Evolutionary conservation across 768 basidiomycete genomes (phyloP), one percentile per base, ranked within the genome.

Genomic region (Amanita molliuscula): DNA sequence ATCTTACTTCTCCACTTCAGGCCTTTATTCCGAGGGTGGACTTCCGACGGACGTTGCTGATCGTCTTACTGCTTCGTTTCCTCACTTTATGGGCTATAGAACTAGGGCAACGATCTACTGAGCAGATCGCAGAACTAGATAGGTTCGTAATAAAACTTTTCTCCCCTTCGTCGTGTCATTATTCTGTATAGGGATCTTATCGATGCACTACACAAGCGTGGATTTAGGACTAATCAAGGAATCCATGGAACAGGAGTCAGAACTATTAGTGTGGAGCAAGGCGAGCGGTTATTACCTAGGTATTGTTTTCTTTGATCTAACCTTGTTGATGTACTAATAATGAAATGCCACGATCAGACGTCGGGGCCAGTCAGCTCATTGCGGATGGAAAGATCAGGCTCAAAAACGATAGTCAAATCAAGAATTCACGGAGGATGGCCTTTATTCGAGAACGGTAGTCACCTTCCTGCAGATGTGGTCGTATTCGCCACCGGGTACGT

Each of bases 341-440:
- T 13, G 21, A 44, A 54, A 26, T 25, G 51, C 23, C 25, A 41
- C 41, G 26, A 15, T 11, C 53, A 78, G 77, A 79, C 52, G 71
- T 73, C 34, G 79, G 79, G 16, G 75, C 74, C 2, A 74, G 73
- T 52, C 69, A 77, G 59, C 62, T 77, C 48, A 76, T 84, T 53
- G 69, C 71, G 23, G 77, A 81, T 52, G 79, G 81, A 11, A 77
- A 81, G 59, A 82, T 84, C 67, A 81, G 81, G 61, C 62, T 84
- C 53, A 83, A 82, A 65, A n/a, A n/a, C n/a, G n/a, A n/a, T n/a
- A n/a, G n/a, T n/a, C n/a, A n/a, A n/a, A n/a, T n/a, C n/a, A n/a
- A n/a, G n/a, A n/a, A n/a, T n/a, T n/a, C n/a, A n/a, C n/a, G n/a
- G n/a, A n/a, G n/a, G n/a, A n/a, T n/a, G n/a, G n/a, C n/a, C n/a